Base-by-base conservation (phyloP, 495 filamentous ascomycete species). In the Trichoderma virens region DNA sequence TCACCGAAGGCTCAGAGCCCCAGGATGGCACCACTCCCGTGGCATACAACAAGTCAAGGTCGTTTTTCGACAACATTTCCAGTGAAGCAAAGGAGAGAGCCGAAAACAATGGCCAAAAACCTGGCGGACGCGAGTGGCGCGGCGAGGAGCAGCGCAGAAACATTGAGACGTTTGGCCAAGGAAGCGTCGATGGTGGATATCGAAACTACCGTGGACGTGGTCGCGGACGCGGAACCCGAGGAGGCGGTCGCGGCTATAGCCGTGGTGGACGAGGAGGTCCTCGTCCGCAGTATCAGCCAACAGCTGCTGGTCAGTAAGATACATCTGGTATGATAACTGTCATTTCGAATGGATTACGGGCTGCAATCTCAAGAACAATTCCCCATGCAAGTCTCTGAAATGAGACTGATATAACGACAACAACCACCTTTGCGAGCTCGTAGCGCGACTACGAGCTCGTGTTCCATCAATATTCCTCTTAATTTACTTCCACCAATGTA, bases 11-110 rank as follows among this genome's bases (percentile, higher is more conserved):
- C 27, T 67, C 77, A 32, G 68, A 79, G 70, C 62, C 69, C 66
- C 39, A 76, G 72, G 77, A 74, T 23, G 67, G 70, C n/a, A 66
- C 73, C 18, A 63, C 64, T 0, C 72, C 73, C 14, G 72, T 78
- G 30, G 83, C 83, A 16, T 99, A 99, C 78, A 92, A 96, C 78
- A 94, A 90, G 74, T 77, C 83, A 2, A 84, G 75, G 6, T 93
- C 89, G 3, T 99, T 99, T 80, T 99, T 98, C 70, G 94, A 99
- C 71, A 96, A 99, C 70, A 97, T 99, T 70, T 93, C 90, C 0
- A 94, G 90, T 67, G 94, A 99, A 71, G 82, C 88, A 62, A 93
- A 89, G 71, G 94, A 98, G 62, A 84, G 94, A n/a, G 86, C 91
- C 43, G 92, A 96, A 70, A 82, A 80, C 60, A 74, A 79, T 18